Conservation (phyloP, 129 eudicot genomes). For the Pseudognaphalium luteoalbum region DNA sequence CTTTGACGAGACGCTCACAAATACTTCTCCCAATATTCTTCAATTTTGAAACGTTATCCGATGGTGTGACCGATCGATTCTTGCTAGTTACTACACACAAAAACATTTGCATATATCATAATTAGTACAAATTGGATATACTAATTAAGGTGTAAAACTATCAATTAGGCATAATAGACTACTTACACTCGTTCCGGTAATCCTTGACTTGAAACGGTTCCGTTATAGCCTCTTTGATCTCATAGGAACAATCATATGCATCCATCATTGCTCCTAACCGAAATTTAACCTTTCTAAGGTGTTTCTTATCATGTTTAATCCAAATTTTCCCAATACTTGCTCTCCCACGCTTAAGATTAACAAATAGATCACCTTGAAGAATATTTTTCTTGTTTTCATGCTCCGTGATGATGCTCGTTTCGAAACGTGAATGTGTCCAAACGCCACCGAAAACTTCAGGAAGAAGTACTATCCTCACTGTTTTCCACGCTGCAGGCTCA, state of each 20-base stretch:
- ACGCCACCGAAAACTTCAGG: neutral
- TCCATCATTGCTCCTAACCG: constrained; percentile 5
- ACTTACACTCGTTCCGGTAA: constrained; percentile 1
- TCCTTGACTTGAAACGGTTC: constrained; percentile 15
- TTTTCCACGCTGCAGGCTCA: neutral
- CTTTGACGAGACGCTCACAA: neutral
- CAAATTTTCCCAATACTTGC: constrained; percentile 12
- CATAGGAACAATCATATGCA: neutral
- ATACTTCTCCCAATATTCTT: neutral
- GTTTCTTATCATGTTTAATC: constrained; percentile 10
- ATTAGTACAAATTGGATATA: neutral
- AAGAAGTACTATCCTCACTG: constrained; percentile 18
- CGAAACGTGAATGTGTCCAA: constrained; percentile 1
- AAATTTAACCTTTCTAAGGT: neutral
- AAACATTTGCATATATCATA: neutral
- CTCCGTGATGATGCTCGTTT: neutral
- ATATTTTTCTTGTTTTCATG: neutral
- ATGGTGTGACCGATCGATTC: neutral
- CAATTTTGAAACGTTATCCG: constrained; percentile 1
- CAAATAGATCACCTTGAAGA: neutral
- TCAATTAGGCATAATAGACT: neutral
- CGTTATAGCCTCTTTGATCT: constrained; percentile 14
- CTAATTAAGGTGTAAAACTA: too few relatives aligned
- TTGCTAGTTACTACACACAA: constrained; percentile 22
- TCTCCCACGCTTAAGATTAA: neutral